A percentile compares a stretch with the other conserved stretches of the same genome.
Conservation (phyloP, 345 rosid species). For the Xanthoceras sorbifolium region DNA sequence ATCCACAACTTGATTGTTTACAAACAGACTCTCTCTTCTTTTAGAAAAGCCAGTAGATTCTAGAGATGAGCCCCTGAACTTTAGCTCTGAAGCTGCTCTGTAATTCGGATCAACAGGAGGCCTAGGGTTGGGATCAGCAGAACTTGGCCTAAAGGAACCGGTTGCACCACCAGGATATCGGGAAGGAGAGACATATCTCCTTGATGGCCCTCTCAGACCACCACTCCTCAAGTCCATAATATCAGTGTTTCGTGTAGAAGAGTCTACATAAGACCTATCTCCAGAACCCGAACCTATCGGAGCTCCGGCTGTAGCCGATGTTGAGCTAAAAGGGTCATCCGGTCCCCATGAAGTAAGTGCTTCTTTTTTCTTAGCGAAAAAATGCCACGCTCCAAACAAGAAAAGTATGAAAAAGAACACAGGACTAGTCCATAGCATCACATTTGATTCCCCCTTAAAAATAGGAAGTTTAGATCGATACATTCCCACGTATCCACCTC, state of each 20-base stretch:
- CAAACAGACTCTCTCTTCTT: conserved; percentile 63
- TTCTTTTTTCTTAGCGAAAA: conserved; percentile 96
- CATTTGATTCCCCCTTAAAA: conserved; percentile 61
- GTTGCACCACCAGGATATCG: conserved; percentile 62
- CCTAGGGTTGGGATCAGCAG: conserved; percentile 56
- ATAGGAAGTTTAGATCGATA: conserved; percentile 76
- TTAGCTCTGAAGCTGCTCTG: conserved; percentile 60
- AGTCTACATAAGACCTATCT: conserved; percentile 61
- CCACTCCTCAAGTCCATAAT: conserved; percentile 60
- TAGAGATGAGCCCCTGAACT: conserved; percentile 56
- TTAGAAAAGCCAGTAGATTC: conserved; percentile 61
- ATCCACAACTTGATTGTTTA: conserved; percentile 59
- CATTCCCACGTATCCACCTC: conserved; percentile 76
- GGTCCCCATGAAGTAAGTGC: conserved; percentile 95
- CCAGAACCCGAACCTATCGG: conserved; percentile 49
- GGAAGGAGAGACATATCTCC: conserved; percentile 71
- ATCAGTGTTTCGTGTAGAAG: conserved; percentile 63
- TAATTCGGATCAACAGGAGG: conserved; percentile 60
- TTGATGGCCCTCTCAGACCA: conserved; percentile 45
- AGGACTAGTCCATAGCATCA: conserved; percentile 85
- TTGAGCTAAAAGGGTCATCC: conserved; percentile 72
- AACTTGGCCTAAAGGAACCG: conserved; percentile 57
- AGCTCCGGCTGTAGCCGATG: conserved; percentile 45
- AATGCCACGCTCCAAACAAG: conserved; percentile 87
- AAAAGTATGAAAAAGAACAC: conserved; percentile 79